Conservation (phyloP, 306 rosid genomes). For the Oemleria cerasiformis region DNA sequence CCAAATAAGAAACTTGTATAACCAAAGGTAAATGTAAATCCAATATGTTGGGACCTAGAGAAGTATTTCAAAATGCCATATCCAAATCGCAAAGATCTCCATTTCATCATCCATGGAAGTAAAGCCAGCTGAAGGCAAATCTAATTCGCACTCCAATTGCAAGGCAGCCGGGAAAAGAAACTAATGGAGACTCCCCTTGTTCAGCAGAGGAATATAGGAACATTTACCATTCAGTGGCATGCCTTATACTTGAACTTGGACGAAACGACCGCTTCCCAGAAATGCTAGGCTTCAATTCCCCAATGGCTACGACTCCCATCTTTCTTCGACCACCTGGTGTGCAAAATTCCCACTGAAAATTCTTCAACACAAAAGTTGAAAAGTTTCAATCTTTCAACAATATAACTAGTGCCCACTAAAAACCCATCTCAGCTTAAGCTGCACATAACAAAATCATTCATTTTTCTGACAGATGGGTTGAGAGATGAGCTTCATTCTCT, state of each 20-base stretch:
- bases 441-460: constrained; percentile 5
- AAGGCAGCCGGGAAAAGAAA: not conserved
- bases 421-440: not conserved
- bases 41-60: not conserved
- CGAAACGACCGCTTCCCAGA: constrained; percentile 90
- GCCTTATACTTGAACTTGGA: constrained; percentile 88
- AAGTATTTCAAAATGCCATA: not conserved
- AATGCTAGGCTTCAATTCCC: constrained; percentile 90
- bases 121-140: constrained; percentile 20
- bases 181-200: constrained; percentile 45
- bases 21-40: not conserved
- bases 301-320: constrained; percentile 90
- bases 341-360: constrained; percentile 17
- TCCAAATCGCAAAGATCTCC: constrained; percentile 16
- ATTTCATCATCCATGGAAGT: constrained; percentile 14
- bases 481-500: constrained; percentile 15
- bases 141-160: constrained; percentile 14
- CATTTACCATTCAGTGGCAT: constrained; percentile 92
- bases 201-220: constrained; percentile 22
- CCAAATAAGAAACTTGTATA: not conserved
- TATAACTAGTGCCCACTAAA: not conserved
- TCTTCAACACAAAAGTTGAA: constrained; percentile 21
- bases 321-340: constrained; percentile 20
- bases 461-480: constrained; percentile 30
- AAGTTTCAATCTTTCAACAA: not conserved